Base-by-base conservation (phyloP, 805 yeast genomes). In the Nakazawaea anatomiae region DNA sequence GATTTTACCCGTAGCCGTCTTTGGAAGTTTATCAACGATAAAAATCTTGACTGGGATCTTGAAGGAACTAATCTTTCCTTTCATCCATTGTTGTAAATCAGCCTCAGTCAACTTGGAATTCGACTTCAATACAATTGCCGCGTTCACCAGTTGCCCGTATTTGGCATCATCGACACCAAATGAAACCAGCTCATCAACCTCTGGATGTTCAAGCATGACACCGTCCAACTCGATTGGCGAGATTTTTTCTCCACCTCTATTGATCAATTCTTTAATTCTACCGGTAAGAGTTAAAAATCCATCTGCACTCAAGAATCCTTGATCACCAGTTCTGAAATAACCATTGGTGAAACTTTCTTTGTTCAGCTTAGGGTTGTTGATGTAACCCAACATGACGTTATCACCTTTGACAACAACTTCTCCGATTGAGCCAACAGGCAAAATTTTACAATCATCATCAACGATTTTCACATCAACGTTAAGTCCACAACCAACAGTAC, bases 311-410 rank as follows among this genome's bases (percentile, higher is more conserved):
- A 79, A 62, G 56, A 67, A 74, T 2, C 90, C 91, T 62, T 85
- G 87, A 61, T 86, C 94, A 45, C 94, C 94, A 5, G 94, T 86
- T 55, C 88, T 76, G 77, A 86, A 86, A 64, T 73, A 85, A 35
- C 82, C 81, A 40, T 47, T 52, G 7, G 48, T 50, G 41, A 56
- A 61, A 10, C 89, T 82, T 56, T 82, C 89, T 39, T 69, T 70
- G 55, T 87, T 86, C 39, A 91, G 92, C 65, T 82, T 82, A 35
- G 74, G 76, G 61, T 87, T 87, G 67, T 85, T 82, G 51, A 84
- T 74, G 64, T 86, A 86, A 1, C 91, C 91, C 8, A 75, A 69
- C 6, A 91, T 85, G 46, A 86, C 87, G 57, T 85, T 82, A 9
- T 74, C 72, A 25, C 92, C 94, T 52, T 75, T 72, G 50, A 85